Percentiles rank a stretch among this genome's conserved stretches.
These are phyloP conservation scores for Phoenix roebelenii DNA, from an alignment of 176 grass and related monocot genomes.

Conservation along the genomic window DNA sequence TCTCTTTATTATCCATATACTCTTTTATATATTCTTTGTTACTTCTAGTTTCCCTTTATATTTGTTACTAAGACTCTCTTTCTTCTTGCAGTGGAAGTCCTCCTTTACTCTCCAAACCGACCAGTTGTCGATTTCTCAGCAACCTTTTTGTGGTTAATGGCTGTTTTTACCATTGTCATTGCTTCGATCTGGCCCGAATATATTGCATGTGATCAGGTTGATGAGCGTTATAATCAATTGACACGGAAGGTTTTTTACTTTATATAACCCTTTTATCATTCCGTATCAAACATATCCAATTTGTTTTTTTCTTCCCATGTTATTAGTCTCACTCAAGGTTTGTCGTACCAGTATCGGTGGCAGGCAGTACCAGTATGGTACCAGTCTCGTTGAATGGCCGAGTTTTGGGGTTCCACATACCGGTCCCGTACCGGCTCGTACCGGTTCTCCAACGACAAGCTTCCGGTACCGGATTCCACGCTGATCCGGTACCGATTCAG, in stretches of 20 bases:
- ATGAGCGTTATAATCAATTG: slow-evolving; percentile 54
- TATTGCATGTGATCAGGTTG: slow-evolving; percentile 61
- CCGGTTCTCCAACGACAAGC: too few relatives aligned
- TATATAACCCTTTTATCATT: background rate
- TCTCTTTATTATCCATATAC: too few relatives aligned
- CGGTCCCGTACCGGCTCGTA: too few relatives aligned
- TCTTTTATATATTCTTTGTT: too few relatives aligned
- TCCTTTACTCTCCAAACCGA: slow-evolving; percentile 79
- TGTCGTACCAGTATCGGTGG: too few relatives aligned
- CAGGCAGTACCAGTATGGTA: too few relatives aligned
- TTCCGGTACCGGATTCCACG: too few relatives aligned
- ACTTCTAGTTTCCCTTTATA: too few relatives aligned
- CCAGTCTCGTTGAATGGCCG: too few relatives aligned
- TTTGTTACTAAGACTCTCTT: background rate
- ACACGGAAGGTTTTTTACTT: slow-evolving; percentile 46
- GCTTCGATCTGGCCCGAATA: slow-evolving; percentile 80
- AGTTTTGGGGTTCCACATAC: too few relatives aligned
- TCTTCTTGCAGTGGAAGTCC: slow-evolving; percentile 65
- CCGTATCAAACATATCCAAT: background rate
- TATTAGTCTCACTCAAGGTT: too few relatives aligned
- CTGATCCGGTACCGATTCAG: too few relatives aligned
- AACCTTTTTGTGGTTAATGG: slow-evolving; percentile 84
- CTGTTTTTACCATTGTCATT: slow-evolving; percentile 80
- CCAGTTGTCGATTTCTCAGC: slow-evolving; percentile 76
- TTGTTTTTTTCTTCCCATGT: background rate